A percentile compares a stretch with the other conserved stretches of the same genome.
These are phyloP conservation scores for Erucastrum elatum DNA, from an alignment of 345 rosid species.

Conservation along the genomic window DNA sequence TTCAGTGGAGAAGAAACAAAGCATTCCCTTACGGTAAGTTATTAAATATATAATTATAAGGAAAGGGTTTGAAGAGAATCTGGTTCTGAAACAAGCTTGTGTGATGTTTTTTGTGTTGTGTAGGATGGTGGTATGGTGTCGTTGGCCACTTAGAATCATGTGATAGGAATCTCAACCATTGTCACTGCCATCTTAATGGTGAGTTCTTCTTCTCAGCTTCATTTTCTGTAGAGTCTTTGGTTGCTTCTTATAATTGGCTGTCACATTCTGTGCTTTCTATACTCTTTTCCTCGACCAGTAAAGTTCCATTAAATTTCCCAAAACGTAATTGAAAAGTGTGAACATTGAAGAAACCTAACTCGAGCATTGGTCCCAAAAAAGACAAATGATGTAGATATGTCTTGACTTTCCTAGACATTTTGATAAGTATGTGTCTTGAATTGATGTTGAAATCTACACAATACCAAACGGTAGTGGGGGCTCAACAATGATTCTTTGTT, in stretches of 20 bases:
- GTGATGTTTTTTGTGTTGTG: constrained; percentile 1
- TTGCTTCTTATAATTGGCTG: constrained; percentile 22
- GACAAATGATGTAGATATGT: constrained; percentile 48
- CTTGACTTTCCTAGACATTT: constrained; percentile 57
- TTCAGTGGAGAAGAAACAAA: constrained; percentile 94
- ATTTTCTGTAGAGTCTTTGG: constrained; percentile 10
- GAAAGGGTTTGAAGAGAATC: background rate
- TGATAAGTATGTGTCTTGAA: constrained; percentile 58
- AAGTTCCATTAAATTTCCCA: constrained; percentile 10
- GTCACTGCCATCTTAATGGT: constrained; percentile 68
- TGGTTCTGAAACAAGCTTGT: constrained; percentile 10
- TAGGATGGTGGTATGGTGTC: constrained; percentile 97
- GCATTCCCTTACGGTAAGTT: constrained; percentile 81
- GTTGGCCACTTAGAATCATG: constrained; percentile 90
- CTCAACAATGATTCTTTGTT: constrained; percentile 55
- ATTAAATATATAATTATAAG: background rate
- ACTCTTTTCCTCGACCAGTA: background rate
- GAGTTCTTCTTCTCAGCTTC: constrained; percentile 38
- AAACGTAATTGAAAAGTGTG: constrained; percentile 40
- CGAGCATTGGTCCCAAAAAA: constrained; percentile 54
- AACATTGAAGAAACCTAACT: constrained; percentile 35
- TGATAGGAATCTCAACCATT: constrained; percentile 64
- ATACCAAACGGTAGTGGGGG: constrained; percentile 17
- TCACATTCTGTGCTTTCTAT: constrained; percentile 25
- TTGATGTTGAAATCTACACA: constrained; percentile 44